Evolutionary conservation across 768 basidiomycete genomes (phyloP).

Genomic region (Pleurotus giganteus): DNA sequence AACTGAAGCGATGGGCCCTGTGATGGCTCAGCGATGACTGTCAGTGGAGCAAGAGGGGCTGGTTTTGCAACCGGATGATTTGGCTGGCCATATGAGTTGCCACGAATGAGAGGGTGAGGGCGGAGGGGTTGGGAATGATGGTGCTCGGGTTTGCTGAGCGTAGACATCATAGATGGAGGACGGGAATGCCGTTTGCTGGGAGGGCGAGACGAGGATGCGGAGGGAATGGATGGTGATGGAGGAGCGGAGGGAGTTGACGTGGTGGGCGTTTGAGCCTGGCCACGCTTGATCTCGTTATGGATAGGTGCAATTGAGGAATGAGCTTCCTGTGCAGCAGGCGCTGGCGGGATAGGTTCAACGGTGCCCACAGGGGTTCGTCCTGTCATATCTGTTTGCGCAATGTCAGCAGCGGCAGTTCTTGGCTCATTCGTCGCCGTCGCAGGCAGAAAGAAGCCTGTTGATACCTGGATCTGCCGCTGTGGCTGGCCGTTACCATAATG

Average conservation of each 20-base stretch:
- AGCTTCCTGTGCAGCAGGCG: conserved; percentile 1
- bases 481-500: neutral
- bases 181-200: conserved; percentile 43
- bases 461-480: neutral
- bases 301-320: neutral
- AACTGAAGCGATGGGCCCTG: conserved; percentile 37
- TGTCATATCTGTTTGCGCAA: conserved; percentile 9
- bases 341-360: conserved; percentile 1
- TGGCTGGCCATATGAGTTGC: conserved; percentile 59
- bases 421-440: neutral
- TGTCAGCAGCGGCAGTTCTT: conserved; percentile 2
- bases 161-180: conserved; percentile 63
- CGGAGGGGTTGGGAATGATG: conserved; percentile 39
- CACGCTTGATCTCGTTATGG: neutral
- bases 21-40: conserved; percentile 48
- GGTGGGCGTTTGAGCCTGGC: neutral
- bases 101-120: conserved; percentile 77
- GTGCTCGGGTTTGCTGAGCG: conserved; percentile 30
- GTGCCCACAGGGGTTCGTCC: neutral
- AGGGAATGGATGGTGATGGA: conserved; percentile 17
- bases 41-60: conserved; percentile 57
- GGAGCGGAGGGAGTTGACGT: neutral
- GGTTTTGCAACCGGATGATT: conserved; percentile 45
- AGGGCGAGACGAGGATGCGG: conserved; percentile 27
- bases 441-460: neutral